Conservation (phyloP, 2,329 filamentous ascomycete species). For the Apiospora marii region DNA sequence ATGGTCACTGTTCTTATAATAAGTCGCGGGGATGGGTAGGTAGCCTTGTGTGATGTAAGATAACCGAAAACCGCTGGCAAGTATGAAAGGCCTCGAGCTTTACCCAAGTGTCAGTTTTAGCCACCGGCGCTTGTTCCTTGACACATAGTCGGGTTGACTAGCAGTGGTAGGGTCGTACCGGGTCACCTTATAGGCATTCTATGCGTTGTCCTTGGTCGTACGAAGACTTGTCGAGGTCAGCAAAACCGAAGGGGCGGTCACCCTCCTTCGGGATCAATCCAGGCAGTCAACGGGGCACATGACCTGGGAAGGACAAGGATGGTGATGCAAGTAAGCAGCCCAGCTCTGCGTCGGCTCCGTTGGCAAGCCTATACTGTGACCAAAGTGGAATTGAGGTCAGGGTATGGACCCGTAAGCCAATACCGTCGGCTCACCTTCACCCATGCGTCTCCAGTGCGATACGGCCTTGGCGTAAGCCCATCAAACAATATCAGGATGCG, state of each 20-base stretch:
- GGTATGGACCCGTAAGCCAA: background rate
- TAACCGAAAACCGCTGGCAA: slow-evolving; percentile 8
- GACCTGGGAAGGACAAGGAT: slow-evolving; percentile 12
- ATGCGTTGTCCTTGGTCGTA: slow-evolving; percentile 7
- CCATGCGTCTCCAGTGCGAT: slow-evolving; percentile 9
- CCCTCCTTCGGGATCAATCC: slow-evolving; percentile 12
- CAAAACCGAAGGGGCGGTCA: slow-evolving; percentile 11
- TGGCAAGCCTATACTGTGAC: slow-evolving; percentile 19
- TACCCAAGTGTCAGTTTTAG: background rate
- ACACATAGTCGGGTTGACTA: background rate
- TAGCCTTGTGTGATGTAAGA: slow-evolving; percentile 8
- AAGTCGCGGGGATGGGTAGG: background rate
- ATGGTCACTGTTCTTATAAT: background rate
- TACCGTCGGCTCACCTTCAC: slow-evolving; percentile 9
- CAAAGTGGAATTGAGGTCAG: slow-evolving; percentile 9
- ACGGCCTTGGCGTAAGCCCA: slow-evolving; percentile 15
- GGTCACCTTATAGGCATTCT: slow-evolving; percentile 5
- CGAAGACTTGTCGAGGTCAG: slow-evolving; percentile 6
- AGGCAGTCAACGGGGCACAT: slow-evolving; percentile 19
- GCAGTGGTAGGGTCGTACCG: slow-evolving; percentile 6
- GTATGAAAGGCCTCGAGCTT: background rate
- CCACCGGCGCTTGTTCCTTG: background rate
- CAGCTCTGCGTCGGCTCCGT: slow-evolving; percentile 13
- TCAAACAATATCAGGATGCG: background rate
- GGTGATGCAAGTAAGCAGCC: slow-evolving; percentile 23